Base-by-base conservation (phyloP, 495 filamentous ascomycete genomes). In the Aspergillus taichungensis region DNA sequence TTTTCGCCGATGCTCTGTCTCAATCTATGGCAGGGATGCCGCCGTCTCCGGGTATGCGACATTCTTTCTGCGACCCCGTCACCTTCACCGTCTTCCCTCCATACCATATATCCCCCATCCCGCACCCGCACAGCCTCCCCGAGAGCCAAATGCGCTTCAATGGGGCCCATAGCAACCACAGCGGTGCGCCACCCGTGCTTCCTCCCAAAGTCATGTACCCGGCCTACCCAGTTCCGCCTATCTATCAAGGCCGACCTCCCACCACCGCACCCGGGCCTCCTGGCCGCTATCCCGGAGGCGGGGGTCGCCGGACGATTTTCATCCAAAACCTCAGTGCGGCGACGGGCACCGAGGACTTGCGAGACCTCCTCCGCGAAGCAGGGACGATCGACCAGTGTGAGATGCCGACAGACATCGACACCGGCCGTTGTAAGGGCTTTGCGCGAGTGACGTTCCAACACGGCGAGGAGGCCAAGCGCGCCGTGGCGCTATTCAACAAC, bases 381-480 rank as follows among this genome's bases (percentile, higher is more conserved):
- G 60, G 59, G 2, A 50, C 37, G 10, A 50, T 69, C 31, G 59
- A 69, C n/a, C 45, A 59, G 13, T 64, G 62, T 45, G 56, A 60
- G 7, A 34, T 59, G 0, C 53, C 55, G 3, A 13, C 43, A 0
- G 53, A 62, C 34, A 11, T 40, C 6, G 27, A 47, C 6, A 37
- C 49, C 6, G 37, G 32, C 10, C 39, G 54, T 37, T 49, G 43
- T 42, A 62, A 56, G 18, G 46, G 50, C 13, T 56, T 57, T 14
- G 67, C 59, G 9, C 60, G 54, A 10, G 49, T 62, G 3, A 64
- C 60, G n/a, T 60, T 69, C 47, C 54, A 42, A 24, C 61, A 47
- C 13, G 45, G 44, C n/a, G 66, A 69, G 0, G 62, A 68, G 18
- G 67, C 67, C 27, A 59, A 61, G 39, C 55, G 56, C 2, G 63